Base-by-base conservation (phyloP, 1,139 yeast species). In the Taphrina communis region DNA sequence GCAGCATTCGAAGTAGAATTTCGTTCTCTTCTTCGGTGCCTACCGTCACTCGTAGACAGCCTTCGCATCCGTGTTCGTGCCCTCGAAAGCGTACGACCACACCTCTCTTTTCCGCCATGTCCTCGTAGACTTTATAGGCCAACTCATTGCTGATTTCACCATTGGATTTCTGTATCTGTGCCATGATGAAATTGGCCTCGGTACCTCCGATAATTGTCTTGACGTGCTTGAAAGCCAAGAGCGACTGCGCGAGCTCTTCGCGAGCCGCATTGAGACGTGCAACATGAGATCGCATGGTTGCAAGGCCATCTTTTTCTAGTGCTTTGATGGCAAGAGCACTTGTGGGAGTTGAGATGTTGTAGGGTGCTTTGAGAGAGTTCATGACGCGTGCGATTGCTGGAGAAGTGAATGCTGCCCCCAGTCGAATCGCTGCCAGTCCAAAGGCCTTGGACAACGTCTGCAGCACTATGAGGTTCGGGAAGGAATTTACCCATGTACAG, bases 41-140 rank as follows among this genome's bases (percentile, higher is more conserved):
- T 53, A 94, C 82, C 0, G 98, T 89, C 38, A 93, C 84, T 79
- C 99, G 85, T 69, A 94, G 80, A 60, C 91, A 90, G 46, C 99
- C 99, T 2, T 81, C 80, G 77, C 99, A 94, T 58, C 96, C 96
- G 60, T 87, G 83, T 79, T 94, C 99, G 42, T 82, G 85, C 48
- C 99, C 99, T 80, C 99, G 85, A 77, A 85, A 94, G 77, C 99
- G 85, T 14, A 93, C 90, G 65, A 94, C 97, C 31, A 94, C 92
- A 52, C 86, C 86, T 66, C 88, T 85, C 35, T 84, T 83, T 25
- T 83, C 84, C 0, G 99, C 99, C 75, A 94, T 79, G 50, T 79
- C 81, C 70, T 82, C 82, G 78, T 94, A 94, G 11, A 92, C 81
- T 56, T 81, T 75, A 65, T 83, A 78, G 0, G 99, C 98, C 31